Evolutionary conservation across 108 stramenopile species (phyloP).

Genomic region (Halocafeteria seosinensis): DNA sequence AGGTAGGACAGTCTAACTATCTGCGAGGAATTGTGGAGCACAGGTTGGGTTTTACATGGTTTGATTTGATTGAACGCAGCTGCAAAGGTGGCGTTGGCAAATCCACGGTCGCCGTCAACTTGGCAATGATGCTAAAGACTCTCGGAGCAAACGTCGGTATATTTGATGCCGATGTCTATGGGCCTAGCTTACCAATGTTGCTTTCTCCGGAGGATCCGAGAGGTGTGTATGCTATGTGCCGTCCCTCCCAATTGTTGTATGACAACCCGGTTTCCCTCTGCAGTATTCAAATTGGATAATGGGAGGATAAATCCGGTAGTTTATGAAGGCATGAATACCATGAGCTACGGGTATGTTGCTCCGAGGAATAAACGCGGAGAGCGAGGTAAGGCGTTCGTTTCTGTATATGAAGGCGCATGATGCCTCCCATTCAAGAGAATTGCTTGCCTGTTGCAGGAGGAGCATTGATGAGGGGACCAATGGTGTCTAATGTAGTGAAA

Average conservation of each 20-base stretch:
- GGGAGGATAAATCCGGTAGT: not conserved
- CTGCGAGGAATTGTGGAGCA: no score
- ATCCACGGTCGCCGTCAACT: conserved; percentile 80
- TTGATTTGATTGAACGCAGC: no score
- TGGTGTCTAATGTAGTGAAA: conserved; percentile 58
- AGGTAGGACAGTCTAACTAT: no score
- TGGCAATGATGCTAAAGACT: conserved; percentile 74
- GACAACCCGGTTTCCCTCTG: no score
- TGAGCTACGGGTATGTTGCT: conserved; percentile 20
- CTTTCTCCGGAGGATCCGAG: conserved; percentile 1
- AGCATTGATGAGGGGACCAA: conserved; percentile 42
- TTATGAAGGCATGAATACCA: conserved; percentile 5
- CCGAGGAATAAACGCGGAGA: conserved; percentile 4
- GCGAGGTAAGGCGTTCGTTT: not conserved
- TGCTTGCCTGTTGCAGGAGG: no score
- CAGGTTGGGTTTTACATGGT: no score
- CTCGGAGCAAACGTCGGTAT: conserved; percentile 69
- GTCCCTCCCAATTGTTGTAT: no score
- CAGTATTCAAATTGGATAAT: no score
- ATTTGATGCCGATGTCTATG: conserved; percentile 91
- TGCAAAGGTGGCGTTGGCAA: conserved; percentile 92
- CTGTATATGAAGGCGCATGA: not conserved
- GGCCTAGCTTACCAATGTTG: conserved; percentile 58
- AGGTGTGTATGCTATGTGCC: not conserved
- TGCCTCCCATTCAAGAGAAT: not conserved